A percentile compares a stretch with the other conserved stretches of the same genome.
Conservation (phyloP, 148 eudicot species). For the Camellia granthamiana region DNA sequence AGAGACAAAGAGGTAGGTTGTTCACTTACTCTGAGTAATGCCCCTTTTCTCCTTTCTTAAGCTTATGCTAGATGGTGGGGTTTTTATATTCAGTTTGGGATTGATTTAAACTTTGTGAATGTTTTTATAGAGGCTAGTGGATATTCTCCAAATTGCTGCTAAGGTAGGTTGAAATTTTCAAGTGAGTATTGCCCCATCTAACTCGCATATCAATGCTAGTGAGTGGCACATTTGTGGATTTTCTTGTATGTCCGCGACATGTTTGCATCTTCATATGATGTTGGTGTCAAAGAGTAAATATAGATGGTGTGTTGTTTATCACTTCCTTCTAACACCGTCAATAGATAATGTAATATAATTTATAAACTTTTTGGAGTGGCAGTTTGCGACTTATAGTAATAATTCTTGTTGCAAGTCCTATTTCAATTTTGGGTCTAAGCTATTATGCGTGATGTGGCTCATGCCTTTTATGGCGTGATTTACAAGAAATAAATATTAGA, state of each 20-base stretch:
- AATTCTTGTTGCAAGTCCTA: no score
- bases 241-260: background rate
- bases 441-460: background rate
- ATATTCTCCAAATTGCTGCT: no score
- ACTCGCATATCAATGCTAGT: background rate
- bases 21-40: slow-evolving; percentile 37
- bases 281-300: background rate
- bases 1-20: slow-evolving; percentile 65
- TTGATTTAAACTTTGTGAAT: slow-evolving; percentile 41
- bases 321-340: background rate
- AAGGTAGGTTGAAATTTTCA: slow-evolving; percentile 29
- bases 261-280: background rate
- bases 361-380: no score
- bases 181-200: slow-evolving; percentile 75
- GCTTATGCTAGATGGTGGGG: slow-evolving; percentile 28
- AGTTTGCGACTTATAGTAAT: no score
- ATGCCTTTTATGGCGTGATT: no score
- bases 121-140: no score
- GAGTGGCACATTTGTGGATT: background rate
- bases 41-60: slow-evolving; percentile 42
- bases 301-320: background rate
- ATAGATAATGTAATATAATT: background rate
- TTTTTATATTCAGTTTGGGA: slow-evolving; percentile 32
- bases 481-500: no score
- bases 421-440: background rate